Conservation (phyloP, 2,329 filamentous ascomycete species). For the Verticillium alfalfae region DNA sequence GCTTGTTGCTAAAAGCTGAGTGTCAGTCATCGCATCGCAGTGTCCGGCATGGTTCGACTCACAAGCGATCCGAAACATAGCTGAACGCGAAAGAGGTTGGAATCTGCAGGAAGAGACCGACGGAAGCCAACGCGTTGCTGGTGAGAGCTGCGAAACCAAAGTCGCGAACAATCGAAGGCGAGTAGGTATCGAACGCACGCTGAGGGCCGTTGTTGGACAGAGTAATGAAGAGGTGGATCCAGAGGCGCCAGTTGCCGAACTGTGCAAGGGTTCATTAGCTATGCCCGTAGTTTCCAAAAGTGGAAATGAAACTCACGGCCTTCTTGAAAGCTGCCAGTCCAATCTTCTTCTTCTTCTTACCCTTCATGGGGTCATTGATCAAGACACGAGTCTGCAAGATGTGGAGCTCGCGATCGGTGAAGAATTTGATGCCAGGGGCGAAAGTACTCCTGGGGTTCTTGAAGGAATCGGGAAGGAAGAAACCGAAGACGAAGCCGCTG, state of each 20-base stretch:
- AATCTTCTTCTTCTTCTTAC: constrained; percentile 42
- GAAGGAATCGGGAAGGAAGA: constrained; percentile 39
- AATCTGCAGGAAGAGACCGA: constrained; percentile 47
- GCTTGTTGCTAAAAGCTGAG: constrained; percentile 27
- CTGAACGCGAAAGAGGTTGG: constrained; percentile 46
- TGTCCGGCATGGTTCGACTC: constrained; percentile 15
- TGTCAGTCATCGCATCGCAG: background rate
- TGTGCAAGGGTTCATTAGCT: constrained; percentile 7
- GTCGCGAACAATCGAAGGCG: constrained; percentile 45
- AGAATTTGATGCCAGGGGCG: constrained; percentile 24
- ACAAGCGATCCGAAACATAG: constrained; percentile 47
- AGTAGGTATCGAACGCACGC: constrained; percentile 44
- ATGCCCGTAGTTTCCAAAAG: background rate
- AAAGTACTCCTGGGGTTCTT: constrained; percentile 35
- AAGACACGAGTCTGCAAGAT: constrained; percentile 35
- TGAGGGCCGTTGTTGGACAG: constrained; percentile 42
- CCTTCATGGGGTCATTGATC: constrained; percentile 38
- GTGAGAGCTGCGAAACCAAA: constrained; percentile 44
- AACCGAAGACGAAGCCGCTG: constrained; percentile 32
- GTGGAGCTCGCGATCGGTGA: constrained; percentile 31
- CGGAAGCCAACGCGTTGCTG: constrained; percentile 48
- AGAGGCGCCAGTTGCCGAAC: constrained; percentile 46
- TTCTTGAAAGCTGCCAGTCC: constrained; percentile 36
- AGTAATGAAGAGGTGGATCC: constrained; percentile 45
- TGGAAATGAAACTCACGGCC: constrained; percentile 20